A percentile compares a stretch with the other conserved stretches of the same genome.
Conservation (phyloP, 1,284 basidiomycete genomes). For the Tylopilus microsporus region DNA sequence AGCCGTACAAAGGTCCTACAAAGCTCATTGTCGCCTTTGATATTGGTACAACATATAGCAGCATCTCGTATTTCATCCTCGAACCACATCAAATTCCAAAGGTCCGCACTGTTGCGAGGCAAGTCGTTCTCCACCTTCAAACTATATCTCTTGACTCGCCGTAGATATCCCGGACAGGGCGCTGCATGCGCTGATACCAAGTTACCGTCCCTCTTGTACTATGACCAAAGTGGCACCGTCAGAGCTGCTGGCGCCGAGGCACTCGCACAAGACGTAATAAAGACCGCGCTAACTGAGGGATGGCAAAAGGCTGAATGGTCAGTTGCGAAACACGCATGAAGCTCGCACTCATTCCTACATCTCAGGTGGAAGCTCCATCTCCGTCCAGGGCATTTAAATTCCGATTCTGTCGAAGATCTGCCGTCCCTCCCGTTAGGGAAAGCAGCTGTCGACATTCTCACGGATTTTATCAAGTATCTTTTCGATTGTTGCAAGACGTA, state of each 20-base stretch:
- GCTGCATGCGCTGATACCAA: background rate
- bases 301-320: background rate
- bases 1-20: background rate
- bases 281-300: background rate
- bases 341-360: background rate
- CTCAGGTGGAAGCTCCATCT: constrained; percentile 54
- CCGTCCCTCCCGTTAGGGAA: constrained; percentile 30
- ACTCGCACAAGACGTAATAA: background rate
- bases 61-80: background rate
- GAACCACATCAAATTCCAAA: background rate
- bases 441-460: constrained; percentile 39
- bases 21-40: background rate
- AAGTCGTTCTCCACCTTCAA: background rate
- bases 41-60: background rate
- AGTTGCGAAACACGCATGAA: constrained; percentile 4
- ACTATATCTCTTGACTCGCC: background rate
- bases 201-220: background rate
- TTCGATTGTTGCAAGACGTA: background rate
- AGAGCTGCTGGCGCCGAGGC: background rate
- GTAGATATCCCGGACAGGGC: background rate
- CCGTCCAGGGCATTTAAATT: constrained; percentile 12
- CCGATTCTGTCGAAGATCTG: constrained; percentile 20
- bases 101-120: background rate
- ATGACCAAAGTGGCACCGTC: background rate
- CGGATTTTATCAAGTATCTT: constrained; percentile 42